Percentiles rank a stretch among this genome's conserved stretches.
phyloP scores from a whole-genome alignment of 2,329 filamentous ascomycete genomes.

The Dactylellina parvicollis region DNA sequence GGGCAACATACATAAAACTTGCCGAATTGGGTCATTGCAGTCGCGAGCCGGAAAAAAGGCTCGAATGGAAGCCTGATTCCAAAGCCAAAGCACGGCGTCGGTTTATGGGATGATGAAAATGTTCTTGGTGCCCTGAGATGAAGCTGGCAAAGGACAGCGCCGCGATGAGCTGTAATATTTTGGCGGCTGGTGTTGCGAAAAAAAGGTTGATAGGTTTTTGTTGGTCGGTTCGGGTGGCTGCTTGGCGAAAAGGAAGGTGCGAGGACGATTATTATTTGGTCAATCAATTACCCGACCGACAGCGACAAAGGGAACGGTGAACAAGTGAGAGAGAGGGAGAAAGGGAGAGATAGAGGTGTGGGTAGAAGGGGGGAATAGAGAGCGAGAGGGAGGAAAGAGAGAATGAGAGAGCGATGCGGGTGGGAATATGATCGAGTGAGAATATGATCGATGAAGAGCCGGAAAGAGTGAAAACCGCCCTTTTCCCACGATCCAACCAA shows the following conservation, averaged over 20 bases:
- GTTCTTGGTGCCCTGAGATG: neutral
- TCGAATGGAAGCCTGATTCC: neutral
- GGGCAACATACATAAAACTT: constrained; percentile 67
- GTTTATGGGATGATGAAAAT: neutral
- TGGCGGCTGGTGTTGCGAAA: neutral
- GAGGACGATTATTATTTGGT: no score
- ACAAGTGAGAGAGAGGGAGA: no score
- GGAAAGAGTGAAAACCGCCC: no score
- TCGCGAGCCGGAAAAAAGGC: constrained; percentile 16
- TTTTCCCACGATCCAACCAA: no score
- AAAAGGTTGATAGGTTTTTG: neutral
- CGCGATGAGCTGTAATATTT: neutral
- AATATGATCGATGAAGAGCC: no score
- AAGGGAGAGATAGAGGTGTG: no score
- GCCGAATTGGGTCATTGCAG: constrained; percentile 65
- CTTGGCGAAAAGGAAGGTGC: neutral
- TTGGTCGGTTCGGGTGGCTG: constrained; percentile 1
- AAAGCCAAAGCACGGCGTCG: neutral
- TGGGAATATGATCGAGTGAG: no score
- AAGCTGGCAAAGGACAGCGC: neutral
- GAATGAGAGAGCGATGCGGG: no score
- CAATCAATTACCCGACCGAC: no score
- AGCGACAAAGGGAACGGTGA: no score
- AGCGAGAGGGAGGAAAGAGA: no score
- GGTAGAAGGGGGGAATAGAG: no score